phyloP scores from a whole-genome alignment of 176 grass and related monocot species.

The Aegilops tauschii region DNA sequence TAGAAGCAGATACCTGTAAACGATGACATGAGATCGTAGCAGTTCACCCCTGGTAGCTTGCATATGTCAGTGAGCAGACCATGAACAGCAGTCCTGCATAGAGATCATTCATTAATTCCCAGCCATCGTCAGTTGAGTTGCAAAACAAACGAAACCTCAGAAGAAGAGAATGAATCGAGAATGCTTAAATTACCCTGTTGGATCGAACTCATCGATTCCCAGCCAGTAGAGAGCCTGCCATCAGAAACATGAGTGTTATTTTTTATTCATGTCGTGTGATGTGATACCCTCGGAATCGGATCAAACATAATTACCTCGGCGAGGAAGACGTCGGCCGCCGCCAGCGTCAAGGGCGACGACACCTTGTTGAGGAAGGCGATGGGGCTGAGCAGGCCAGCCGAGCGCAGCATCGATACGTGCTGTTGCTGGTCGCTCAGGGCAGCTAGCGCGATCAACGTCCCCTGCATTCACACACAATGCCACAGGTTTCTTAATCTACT shows the following conservation, averaged over 20 bases:
- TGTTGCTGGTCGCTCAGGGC: constrained; percentile 41
- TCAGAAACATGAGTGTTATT: neutral
- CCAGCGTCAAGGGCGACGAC: constrained; percentile 38
- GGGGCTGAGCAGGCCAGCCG: constrained; percentile 49
- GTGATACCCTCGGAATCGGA: neutral
- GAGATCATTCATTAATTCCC: neutral
- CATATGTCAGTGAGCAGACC: constrained; percentile 37
- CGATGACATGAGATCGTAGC: constrained; percentile 39
- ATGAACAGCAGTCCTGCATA: constrained; percentile 30
- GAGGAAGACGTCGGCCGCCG: constrained; percentile 40
- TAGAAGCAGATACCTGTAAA: constrained; percentile 29
- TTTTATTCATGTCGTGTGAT: neutral
- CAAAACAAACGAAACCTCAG: too few species aligned
- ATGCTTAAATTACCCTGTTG: constrained; percentile 32
- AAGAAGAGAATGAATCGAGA: neutral
- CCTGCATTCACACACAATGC: neutral
- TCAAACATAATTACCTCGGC: constrained; percentile 32
- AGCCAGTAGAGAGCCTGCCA: constrained; percentile 45
- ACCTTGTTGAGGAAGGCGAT: constrained; percentile 41
- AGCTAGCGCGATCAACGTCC: constrained; percentile 50
- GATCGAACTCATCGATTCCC: constrained; percentile 38
- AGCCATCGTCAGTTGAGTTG: neutral
- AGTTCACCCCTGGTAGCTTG: constrained; percentile 42
- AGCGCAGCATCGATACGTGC: constrained; percentile 36
- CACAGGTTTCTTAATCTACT: too few species aligned